phyloP scores from a whole-genome alignment of 2,329 filamentous ascomycete species.

The Cladosporium sp. region DNA sequence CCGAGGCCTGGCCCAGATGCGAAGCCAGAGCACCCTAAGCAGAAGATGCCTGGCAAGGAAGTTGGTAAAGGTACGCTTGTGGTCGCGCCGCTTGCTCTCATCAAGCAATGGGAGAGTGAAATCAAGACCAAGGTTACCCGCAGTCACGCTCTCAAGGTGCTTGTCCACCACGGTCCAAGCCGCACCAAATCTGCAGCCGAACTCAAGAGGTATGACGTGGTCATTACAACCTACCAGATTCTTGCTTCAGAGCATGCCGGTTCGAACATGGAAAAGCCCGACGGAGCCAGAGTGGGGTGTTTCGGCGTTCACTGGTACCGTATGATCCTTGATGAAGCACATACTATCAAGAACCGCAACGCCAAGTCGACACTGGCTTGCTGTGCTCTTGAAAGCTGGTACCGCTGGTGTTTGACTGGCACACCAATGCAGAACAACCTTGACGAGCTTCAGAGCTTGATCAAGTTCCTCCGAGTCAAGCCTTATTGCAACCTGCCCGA shows the following conservation, averaged over 20 bases:
- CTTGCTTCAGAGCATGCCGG: slow-evolving; percentile 83
- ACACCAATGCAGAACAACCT: slow-evolving; percentile 98
- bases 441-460: slow-evolving; percentile 89
- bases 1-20: slow-evolving; percentile 52
- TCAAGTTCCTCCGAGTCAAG: slow-evolving; percentile 86
- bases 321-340: slow-evolving; percentile 91
- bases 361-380: slow-evolving; percentile 93
- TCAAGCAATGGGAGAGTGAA: slow-evolving; percentile 95
- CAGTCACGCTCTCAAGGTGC: slow-evolving; percentile 69
- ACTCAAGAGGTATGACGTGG: slow-evolving; percentile 82
- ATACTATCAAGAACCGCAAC: slow-evolving; percentile 97
- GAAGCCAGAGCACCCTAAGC: slow-evolving; percentile 53
- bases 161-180: slow-evolving; percentile 84
- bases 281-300: slow-evolving; percentile 69
- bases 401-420: slow-evolving; percentile 92
- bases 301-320: slow-evolving; percentile 95
- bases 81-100: slow-evolving; percentile 86
- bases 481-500: slow-evolving; percentile 81
- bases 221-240: slow-evolving; percentile 96
- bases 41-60: slow-evolving; percentile 60
- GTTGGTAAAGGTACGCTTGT: slow-evolving; percentile 80
- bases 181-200: slow-evolving; percentile 75
- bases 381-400: slow-evolving; percentile 77
- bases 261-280: slow-evolving; percentile 54
- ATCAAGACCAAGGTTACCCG: slow-evolving; percentile 75